phyloP scores from a whole-genome alignment of 1,284 basidiomycete species.

The Sphaerobolus stellatus region DNA sequence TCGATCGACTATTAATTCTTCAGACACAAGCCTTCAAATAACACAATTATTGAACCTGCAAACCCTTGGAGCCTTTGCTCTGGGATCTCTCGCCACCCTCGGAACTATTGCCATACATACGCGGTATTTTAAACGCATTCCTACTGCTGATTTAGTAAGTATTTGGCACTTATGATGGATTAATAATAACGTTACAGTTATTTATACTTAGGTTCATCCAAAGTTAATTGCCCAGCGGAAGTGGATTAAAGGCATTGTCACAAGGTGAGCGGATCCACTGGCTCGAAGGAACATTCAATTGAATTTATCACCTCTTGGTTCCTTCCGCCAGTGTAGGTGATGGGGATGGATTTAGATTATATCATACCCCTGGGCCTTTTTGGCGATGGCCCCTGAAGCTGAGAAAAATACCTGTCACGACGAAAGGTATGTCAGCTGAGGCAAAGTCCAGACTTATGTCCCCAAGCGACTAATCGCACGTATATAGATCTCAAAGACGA shows the following conservation, averaged over 20 bases:
- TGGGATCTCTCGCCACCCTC: conserved; percentile 45
- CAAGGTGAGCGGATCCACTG: conserved; percentile 49
- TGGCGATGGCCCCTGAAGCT: conserved; percentile 73
- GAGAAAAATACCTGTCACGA: conserved; percentile 54
- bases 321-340: conserved; percentile 78
- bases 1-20: no score
- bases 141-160: conserved; percentile 61
- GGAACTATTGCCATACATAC: conserved; percentile 42
- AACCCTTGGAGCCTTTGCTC: conserved; percentile 30
- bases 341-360: conserved; percentile 77
- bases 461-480: not conserved
- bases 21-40: no score
- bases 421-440: conserved; percentile 53
- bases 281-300: not conserved
- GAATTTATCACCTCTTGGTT: conserved; percentile 7
- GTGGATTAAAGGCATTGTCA: conserved; percentile 74
- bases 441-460: conserved; percentile 5
- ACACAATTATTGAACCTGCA: no score
- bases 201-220: conserved; percentile 31
- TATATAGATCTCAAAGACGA: conserved; percentile 66
- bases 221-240: conserved; percentile 51
- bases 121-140: conserved; percentile 60
- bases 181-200: not conserved
- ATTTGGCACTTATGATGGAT: no score
- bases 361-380: conserved; percentile 78